Conservation (phyloP, 2,329 filamentous ascomycete species). For the Biscogniauxia sp. region DNA sequence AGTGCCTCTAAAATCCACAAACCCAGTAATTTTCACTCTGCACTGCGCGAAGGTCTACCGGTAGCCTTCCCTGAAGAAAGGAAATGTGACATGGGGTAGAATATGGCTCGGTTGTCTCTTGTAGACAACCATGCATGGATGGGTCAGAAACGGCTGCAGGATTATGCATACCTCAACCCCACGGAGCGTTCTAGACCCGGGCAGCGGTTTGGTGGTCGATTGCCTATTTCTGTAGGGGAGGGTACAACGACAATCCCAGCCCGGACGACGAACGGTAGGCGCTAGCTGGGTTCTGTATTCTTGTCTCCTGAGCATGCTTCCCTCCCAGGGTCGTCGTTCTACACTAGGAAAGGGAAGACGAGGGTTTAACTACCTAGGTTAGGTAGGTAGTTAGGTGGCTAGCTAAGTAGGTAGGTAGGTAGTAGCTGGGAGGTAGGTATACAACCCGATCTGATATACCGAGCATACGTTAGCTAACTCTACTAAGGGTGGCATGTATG, state of each 20-base stretch:
- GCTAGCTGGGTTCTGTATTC: not conserved
- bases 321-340: not conserved
- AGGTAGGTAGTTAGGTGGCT: no score
- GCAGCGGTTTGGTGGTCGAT: conserved; percentile 12
- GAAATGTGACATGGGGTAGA: conserved; percentile 16
- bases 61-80: conserved; percentile 13
- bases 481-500: no score
- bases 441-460: no score
- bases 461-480: no score
- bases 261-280: not conserved
- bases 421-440: not conserved
- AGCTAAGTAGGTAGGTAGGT: not conserved
- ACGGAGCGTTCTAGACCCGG: conserved; percentile 25
- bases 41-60: conserved; percentile 17
- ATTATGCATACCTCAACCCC: conserved; percentile 18
- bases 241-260: not conserved
- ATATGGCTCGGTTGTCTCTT: conserved; percentile 22
- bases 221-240: not conserved
- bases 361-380: not conserved
- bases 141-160: conserved; percentile 23
- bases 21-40: not conserved
- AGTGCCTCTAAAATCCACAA: not conserved
- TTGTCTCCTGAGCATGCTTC: not conserved
- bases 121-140: conserved; percentile 23
- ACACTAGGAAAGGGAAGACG: not conserved